A percentile compares a stretch with the other conserved stretches of the same genome.
Evolutionary conservation across 768 basidiomycete genomes (phyloP).

Genomic region (Wakefieldia striispora): DNA sequence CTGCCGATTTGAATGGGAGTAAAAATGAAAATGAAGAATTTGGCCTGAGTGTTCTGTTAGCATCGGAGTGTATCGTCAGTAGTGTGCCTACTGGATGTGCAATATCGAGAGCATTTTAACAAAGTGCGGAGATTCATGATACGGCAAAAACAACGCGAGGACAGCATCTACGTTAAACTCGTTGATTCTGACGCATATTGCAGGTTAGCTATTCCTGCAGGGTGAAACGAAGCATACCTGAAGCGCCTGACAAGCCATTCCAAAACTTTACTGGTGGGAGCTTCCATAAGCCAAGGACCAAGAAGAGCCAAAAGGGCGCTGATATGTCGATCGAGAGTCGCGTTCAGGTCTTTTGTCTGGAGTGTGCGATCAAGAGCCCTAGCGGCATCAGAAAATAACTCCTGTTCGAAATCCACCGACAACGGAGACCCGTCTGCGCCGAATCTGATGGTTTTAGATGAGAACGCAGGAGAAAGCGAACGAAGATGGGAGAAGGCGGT

Average conservation of each 20-base stretch:
- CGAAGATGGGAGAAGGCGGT: constrained; percentile 77
- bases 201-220: neutral
- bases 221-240: constrained; percentile 51
- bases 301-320: constrained; percentile 64
- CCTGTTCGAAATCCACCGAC: constrained; percentile 53
- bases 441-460: constrained; percentile 10
- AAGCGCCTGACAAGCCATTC: constrained; percentile 96
- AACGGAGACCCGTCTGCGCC: constrained; percentile 18
- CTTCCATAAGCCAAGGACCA: constrained; percentile 79
- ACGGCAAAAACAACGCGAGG: constrained; percentile 84
- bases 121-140: constrained; percentile 94
- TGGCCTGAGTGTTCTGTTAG: constrained; percentile 38
- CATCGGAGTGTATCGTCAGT: neutral
- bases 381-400: constrained; percentile 77
- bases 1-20: constrained; percentile 70
- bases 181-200: constrained; percentile 58
- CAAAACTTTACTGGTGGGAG: constrained; percentile 76
- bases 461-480: constrained; percentile 55
- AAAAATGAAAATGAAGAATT: constrained; percentile 69
- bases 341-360: constrained; percentile 58
- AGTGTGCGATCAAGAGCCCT: constrained; percentile 78
- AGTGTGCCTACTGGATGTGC: constrained; percentile 57
- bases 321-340: constrained; percentile 60
- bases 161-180: constrained; percentile 87
- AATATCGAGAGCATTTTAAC: constrained; percentile 89